Percentiles rank a stretch among this genome's conserved stretches.
phyloP scores from a whole-genome alignment of 352 stramenopile species.

The Phytopythium mirpurense region DNA sequence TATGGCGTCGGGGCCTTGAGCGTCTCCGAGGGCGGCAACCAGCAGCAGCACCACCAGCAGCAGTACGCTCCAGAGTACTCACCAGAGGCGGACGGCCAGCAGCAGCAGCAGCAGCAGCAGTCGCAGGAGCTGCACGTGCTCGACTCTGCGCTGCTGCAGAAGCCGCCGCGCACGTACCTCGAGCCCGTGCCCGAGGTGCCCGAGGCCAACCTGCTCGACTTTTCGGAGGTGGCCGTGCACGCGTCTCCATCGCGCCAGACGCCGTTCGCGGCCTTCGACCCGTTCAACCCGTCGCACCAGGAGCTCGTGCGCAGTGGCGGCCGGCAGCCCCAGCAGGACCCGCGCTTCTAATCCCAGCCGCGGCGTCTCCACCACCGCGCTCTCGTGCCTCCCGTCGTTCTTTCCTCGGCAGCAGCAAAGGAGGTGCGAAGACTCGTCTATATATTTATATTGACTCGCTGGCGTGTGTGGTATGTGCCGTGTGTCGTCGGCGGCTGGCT shows the following conservation, averaged over 20 bases:
- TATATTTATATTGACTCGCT: conserved; percentile 2
- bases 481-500: too few relatives aligned
- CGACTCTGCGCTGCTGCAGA: conserved; percentile 6
- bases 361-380: too few relatives aligned
- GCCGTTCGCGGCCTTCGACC: conserved; percentile 30
- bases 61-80: too few relatives aligned
- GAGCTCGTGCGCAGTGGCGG: conserved; percentile 8
- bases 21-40: conserved; percentile 6
- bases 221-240: conserved; percentile 50
- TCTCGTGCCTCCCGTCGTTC: too few relatives aligned
- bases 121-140: conserved; percentile 9
- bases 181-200: conserved; percentile 16
- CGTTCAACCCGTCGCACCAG: conserved; percentile 29
- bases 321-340: background rate
- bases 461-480: too few relatives aligned
- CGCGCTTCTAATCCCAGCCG: background rate
- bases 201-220: conserved; percentile 58
- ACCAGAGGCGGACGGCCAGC: background rate
- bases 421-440: background rate
- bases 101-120: background rate
- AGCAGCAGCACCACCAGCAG: background rate
- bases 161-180: conserved; percentile 7
- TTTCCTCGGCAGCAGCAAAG: background rate
- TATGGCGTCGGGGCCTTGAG: conserved; percentile 13
- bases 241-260: conserved; percentile 25